A percentile compares a stretch with the other conserved stretches of the same genome.
Conservation (phyloP, 306 rosid genomes). For the Prunus davidiana region DNA sequence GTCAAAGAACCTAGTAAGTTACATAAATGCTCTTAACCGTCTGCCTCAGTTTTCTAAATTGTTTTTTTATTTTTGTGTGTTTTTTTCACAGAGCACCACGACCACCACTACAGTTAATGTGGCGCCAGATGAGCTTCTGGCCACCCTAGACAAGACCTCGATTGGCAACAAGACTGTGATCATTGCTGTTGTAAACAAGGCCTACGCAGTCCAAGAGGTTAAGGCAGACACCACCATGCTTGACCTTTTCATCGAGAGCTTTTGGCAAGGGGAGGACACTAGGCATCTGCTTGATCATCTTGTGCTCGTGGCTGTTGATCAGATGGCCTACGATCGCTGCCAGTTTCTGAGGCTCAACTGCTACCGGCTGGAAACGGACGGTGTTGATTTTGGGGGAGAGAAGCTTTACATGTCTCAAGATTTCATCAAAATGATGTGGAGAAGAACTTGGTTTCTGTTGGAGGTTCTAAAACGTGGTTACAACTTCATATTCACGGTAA, state of each 20-base stretch:
- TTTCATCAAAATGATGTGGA: constrained; percentile 86
- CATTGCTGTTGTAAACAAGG: constrained; percentile 56
- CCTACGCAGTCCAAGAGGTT: constrained; percentile 54
- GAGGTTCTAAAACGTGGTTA: constrained; percentile 75
- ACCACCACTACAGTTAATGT: neutral
- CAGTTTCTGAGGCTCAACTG: constrained; percentile 47
- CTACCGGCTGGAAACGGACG: constrained; percentile 50
- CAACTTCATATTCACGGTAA: constrained; percentile 68
- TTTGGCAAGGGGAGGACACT: constrained; percentile 72
- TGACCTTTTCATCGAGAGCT: constrained; percentile 62
- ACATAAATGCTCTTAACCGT: neutral
- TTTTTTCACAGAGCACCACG: neutral
- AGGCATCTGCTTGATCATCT: constrained; percentile 44
- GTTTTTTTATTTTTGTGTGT: neutral
- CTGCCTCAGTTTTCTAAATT: neutral
- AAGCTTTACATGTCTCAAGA: constrained; percentile 65
- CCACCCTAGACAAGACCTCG: constrained; percentile 45
- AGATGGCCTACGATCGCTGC: constrained; percentile 64
- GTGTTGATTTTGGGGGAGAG: constrained; percentile 56
- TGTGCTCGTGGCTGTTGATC: constrained; percentile 64
- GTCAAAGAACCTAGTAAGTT: constrained; percentile 25
- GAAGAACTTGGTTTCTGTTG: constrained; percentile 48
- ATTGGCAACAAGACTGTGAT: constrained; percentile 65
- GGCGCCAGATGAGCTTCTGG: constrained; percentile 43
- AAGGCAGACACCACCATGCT: constrained; percentile 51